phyloP scores from a whole-genome alignment of 352 stramenopile genomes.

The Blastocystis sp. region DNA sequence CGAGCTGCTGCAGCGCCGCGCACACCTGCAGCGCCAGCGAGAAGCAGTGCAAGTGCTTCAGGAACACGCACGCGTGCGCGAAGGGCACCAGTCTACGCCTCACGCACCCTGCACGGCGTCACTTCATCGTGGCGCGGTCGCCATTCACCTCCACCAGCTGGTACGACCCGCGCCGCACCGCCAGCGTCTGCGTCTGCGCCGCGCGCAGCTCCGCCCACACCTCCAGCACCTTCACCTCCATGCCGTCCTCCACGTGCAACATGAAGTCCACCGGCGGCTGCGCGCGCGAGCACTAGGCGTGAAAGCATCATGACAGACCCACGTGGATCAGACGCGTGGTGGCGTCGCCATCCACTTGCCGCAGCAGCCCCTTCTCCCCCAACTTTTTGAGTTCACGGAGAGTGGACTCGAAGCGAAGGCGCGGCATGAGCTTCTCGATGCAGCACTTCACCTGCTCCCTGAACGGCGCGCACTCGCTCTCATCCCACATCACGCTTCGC shows the following conservation, averaged over 20 bases:
- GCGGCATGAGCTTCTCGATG: conserved; percentile 44
- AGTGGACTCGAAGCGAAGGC: conserved; percentile 23
- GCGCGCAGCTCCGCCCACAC: not conserved
- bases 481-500: not conserved
- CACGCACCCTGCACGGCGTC: not conserved
- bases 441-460: not conserved
- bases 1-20: not conserved
- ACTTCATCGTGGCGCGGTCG: not conserved
- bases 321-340: not conserved
- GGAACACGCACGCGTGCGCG: conserved; percentile 11
- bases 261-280: not conserved
- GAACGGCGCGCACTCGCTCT: not conserved
- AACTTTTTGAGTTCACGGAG: not conserved
- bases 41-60: conserved; percentile 1
- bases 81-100: not conserved
- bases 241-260: conserved; percentile 16
- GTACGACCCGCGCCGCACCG: not conserved
- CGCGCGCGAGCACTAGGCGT: conserved; percentile 2
- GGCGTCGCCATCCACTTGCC: not conserved
- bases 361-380: not conserved
- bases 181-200: not conserved
- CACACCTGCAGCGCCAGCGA: not conserved
- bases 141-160: not conserved
- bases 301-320: not conserved
- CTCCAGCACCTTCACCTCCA: conserved; percentile 57